These are phyloP conservation scores for Stagonosporopsis rhizophila DNA, from an alignment of 2,329 filamentous ascomycete species.

Conservation along the genomic window DNA sequence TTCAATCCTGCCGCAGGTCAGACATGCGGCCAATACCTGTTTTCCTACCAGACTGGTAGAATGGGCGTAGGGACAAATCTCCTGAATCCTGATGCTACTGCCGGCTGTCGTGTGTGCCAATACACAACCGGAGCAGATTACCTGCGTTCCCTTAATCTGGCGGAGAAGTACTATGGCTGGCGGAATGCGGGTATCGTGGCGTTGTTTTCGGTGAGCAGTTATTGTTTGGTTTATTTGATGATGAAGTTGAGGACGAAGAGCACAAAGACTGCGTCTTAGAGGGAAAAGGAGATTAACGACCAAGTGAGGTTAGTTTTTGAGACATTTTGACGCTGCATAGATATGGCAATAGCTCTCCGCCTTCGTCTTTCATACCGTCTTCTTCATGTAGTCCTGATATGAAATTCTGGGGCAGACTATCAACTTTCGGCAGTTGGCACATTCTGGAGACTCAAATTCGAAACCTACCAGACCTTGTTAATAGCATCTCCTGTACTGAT, in stretches of 20 bases:
- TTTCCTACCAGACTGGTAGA: neutral
- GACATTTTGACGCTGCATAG: too few relatives aligned
- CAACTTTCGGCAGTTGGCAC: too few relatives aligned
- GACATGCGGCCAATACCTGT: neutral
- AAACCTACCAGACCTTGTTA: too few relatives aligned
- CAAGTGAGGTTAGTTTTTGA: too few relatives aligned
- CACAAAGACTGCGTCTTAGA: conserved; percentile 26
- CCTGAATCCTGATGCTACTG: neutral
- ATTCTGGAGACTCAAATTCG: too few relatives aligned
- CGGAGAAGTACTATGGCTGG: conserved; percentile 69
- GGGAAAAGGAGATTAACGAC: too few relatives aligned
- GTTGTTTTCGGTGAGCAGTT: conserved; percentile 62
- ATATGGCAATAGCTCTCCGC: too few relatives aligned
- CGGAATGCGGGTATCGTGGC: conserved; percentile 67
- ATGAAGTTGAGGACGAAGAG: conserved; percentile 51
- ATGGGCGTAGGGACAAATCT: neutral
- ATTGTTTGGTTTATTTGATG: conserved; percentile 55
- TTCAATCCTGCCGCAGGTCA: neutral
- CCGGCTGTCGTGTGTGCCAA: conserved; percentile 53
- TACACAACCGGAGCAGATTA: conserved; percentile 66
- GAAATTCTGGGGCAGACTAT: too few relatives aligned
- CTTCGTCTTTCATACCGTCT: too few relatives aligned
- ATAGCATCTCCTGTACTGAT: too few relatives aligned
- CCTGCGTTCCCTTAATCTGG: conserved; percentile 64
- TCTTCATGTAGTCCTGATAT: too few relatives aligned